Conservation (phyloP, 768 basidiomycete species). For the Daedaleopsis nitida region DNA sequence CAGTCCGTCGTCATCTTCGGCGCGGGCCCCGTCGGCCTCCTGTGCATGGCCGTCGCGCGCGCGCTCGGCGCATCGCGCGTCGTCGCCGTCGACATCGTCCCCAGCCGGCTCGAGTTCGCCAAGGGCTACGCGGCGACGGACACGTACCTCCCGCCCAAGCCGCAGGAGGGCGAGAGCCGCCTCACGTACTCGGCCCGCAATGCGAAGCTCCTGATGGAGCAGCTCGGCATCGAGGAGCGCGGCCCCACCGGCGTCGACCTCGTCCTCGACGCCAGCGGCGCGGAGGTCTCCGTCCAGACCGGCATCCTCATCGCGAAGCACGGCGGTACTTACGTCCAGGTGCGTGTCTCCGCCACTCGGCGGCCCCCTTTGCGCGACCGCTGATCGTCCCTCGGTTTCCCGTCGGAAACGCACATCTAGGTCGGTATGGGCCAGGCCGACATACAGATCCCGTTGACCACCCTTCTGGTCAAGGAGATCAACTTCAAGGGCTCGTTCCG, state of each 20-base stretch:
- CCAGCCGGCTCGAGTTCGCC: conserved; percentile 82
- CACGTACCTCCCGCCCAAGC: conserved; percentile 60
- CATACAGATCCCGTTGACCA: conserved; percentile 70
- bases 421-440: conserved; percentile 88
- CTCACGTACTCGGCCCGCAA: conserved; percentile 74
- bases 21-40: conserved; percentile 84
- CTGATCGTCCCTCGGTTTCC: background rate
- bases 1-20: conserved; percentile 86
- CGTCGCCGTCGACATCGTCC: conserved; percentile 81
- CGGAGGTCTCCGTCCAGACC: conserved; percentile 90
- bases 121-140: conserved; percentile 84
- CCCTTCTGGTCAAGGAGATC: conserved; percentile 76
- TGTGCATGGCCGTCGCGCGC: conserved; percentile 95
- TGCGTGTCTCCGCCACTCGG: conserved; percentile 24
- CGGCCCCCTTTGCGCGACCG: background rate
- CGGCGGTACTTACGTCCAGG: conserved; percentile 78
- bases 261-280: conserved; percentile 90
- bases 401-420: conserved; percentile 35
- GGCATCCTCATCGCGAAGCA: conserved; percentile 73
- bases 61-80: conserved; percentile 86
- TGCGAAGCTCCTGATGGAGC: conserved; percentile 62
- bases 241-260: conserved; percentile 78
- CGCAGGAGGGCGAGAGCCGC: conserved; percentile 64
- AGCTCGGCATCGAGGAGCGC: conserved; percentile 68
- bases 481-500: conserved; percentile 91